Percentiles rank a stretch among this genome's conserved stretches.
These are phyloP conservation scores for Casuarina equisetifolia DNA, from an alignment of 306 rosid species.

Conservation along the genomic window DNA sequence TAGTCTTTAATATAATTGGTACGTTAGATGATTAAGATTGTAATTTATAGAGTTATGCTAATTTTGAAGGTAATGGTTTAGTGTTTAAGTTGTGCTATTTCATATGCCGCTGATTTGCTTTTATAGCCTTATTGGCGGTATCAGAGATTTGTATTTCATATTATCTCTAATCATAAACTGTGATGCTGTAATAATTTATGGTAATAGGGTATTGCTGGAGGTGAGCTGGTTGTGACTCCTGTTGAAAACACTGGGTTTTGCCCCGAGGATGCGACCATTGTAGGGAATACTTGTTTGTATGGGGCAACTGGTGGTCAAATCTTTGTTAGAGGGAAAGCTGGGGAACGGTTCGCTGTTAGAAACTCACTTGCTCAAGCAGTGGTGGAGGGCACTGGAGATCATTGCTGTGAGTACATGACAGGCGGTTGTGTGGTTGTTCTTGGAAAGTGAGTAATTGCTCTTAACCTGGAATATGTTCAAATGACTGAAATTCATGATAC, in stretches of 20 bases:
- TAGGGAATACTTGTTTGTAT: constrained; percentile 96
- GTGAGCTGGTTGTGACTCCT: constrained; percentile 89
- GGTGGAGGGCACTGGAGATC: constrained; percentile 98
- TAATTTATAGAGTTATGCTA: background rate
- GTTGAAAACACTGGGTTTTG: constrained; percentile 74
- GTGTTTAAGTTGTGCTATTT: background rate
- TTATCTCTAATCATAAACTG: constrained; percentile 13
- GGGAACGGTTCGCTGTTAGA: constrained; percentile 97
- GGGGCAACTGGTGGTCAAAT: constrained; percentile 99
- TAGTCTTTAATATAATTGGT: background rate
- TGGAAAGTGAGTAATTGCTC: constrained; percentile 81
- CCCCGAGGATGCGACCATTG: constrained; percentile 96
- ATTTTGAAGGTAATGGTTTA: background rate
- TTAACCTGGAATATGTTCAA: constrained; percentile 21
- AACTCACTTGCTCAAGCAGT: constrained; percentile 97
- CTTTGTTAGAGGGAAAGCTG: constrained; percentile 93
- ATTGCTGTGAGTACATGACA: constrained; percentile 97
- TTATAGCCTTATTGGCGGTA: background rate
- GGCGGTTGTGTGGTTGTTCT: constrained; percentile 94
- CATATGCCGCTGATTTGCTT: background rate
- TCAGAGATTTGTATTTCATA: background rate
- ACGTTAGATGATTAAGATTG: background rate
- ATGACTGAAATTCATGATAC: background rate
- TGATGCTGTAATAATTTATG: constrained; percentile 33
- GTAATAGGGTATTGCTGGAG: constrained; percentile 92